Evolutionary conservation across 495 filamentous ascomycete species (phyloP).

Genomic region (Daldinia concentrica): DNA sequence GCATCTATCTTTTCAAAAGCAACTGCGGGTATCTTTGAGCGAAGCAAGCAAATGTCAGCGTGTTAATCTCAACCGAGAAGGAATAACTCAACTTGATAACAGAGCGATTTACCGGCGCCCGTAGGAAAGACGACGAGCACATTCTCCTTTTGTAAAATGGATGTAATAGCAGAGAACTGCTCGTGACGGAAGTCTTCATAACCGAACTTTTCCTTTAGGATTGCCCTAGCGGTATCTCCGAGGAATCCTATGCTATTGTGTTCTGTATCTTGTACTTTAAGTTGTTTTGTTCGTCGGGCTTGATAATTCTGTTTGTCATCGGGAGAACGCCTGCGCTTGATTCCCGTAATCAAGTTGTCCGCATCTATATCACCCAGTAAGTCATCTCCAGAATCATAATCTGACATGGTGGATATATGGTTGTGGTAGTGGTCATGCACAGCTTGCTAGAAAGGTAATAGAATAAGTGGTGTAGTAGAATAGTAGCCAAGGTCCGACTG

Average conservation of each 20-base stretch:
- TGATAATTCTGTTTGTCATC: constrained; percentile 10
- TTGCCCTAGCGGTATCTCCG: constrained; percentile 2
- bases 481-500: no score
- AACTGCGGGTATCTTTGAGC: constrained; percentile 62
- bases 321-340: constrained; percentile 21
- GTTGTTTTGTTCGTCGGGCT: neutral
- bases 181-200: constrained; percentile 60
- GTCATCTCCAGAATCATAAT: constrained; percentile 36
- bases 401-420: constrained; percentile 18
- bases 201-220: constrained; percentile 57
- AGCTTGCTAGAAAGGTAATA: neutral
- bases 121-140: constrained; percentile 66
- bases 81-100: constrained; percentile 53
- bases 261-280: neutral
- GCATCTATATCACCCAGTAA: constrained; percentile 11
- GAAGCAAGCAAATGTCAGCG: neutral
- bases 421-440: neutral
- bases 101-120: constrained; percentile 67
- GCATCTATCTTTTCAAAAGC: constrained; percentile 60
- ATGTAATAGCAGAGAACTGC: constrained; percentile 62
- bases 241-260: neutral
- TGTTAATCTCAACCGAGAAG: neutral
- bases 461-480: no score
- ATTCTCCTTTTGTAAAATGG: constrained; percentile 60
- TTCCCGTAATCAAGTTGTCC: constrained; percentile 5